Conservation (phyloP, 768 basidiomycete species). For the Strobilomyces confusus region DNA sequence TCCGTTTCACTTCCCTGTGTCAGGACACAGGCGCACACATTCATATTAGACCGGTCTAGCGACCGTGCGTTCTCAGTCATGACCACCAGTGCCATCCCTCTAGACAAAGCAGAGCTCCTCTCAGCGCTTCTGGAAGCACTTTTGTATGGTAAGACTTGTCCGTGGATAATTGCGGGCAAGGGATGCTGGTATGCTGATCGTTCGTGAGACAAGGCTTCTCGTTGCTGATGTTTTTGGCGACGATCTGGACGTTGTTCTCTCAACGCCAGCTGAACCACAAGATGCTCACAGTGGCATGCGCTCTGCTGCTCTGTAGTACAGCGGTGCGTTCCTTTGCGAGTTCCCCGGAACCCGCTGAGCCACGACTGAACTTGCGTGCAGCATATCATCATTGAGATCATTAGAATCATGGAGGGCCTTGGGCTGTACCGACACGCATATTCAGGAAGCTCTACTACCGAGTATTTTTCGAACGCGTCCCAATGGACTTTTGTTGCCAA, state of each 20-base stretch:
- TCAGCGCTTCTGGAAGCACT: background rate
- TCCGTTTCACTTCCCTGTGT: background rate
- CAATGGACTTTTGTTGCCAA: conserved; percentile 12
- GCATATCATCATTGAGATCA: background rate
- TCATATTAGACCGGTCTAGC: background rate
- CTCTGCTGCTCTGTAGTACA: background rate
- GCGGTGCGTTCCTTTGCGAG: background rate
- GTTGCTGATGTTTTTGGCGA: conserved; percentile 1
- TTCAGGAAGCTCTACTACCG: background rate
- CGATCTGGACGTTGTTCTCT: background rate
- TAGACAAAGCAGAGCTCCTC: conserved; percentile 2
- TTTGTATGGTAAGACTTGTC: background rate
- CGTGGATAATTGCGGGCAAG: background rate
- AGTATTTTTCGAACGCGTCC: background rate
- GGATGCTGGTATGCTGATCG: background rate
- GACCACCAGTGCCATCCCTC: background rate
- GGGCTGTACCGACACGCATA: background rate
- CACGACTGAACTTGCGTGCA: background rate
- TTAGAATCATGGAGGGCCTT: background rate
- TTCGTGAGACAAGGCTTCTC: background rate
- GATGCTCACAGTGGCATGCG: background rate
- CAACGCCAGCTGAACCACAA: background rate
- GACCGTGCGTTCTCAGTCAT: background rate
- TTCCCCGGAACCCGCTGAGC: background rate
- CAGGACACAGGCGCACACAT: background rate